Evolutionary conservation across 495 filamentous ascomycete genomes (phyloP), one percentile per base, ranked within the genome.

Genomic region (Friedmanniomyces simplex): DNA sequence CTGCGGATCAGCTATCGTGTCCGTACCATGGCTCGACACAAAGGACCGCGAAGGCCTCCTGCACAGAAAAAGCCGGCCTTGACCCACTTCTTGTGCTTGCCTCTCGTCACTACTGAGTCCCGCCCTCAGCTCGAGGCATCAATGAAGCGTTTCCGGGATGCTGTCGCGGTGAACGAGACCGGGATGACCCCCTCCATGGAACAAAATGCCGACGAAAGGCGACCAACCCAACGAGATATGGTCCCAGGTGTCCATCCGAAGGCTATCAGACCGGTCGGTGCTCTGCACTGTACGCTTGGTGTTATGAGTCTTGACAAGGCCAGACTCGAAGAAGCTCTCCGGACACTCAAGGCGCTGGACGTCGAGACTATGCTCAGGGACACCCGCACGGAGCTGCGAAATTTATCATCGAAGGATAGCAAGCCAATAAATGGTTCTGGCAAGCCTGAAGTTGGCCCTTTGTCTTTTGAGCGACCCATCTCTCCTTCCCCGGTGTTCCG

Each of bases 41-140:
- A 25, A 37, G 39, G 52, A 1, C 12, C 36, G 1, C 13, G 43
- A n/a, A 42, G 24, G 47, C 20, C 52, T 37, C 3, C 45, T 25
- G 47, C 7, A 34, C 60, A 56, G 11, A 70, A 66, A 39, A 72
- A 68, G 37, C 73, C 76, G 18, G 73, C 71, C 18, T 76, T 87
- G n/a, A 96, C 91, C 0, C 91, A 96, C 69, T 95, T 95, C 68
- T 80, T 96, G 37, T 91, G 87, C 70, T 69, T 96, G 50, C 89
- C 91, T 11, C 82, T 95, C 58, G 75, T 86, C 56, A 89, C 80
- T 26, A 25, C 71, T 0, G 34, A 66, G 16, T 88, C 87, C 0
- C 74, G 82, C 14, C 76, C 77, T 0, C 82, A 89, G 59, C 77
- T 95, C 2, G 72, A 82, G 30, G 61, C 66, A 14, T 80, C 80